phyloP scores from a whole-genome alignment of 305 asterid species.

The Fraxinus sp. region DNA sequence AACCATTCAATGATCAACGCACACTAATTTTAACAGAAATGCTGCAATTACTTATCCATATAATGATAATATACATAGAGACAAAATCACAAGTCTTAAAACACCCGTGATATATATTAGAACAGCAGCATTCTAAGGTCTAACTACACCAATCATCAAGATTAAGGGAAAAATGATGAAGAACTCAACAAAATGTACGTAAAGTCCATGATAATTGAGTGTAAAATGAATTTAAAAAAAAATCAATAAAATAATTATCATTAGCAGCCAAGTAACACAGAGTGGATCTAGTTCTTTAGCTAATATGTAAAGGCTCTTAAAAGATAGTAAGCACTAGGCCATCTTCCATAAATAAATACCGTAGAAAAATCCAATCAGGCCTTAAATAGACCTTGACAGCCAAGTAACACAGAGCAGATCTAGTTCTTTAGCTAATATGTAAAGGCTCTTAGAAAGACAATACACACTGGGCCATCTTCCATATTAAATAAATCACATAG shows the following conservation, averaged over 20 bases:
- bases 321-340: background rate
- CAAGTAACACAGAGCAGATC: background rate
- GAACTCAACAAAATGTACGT: background rate
- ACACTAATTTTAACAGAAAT: background rate
- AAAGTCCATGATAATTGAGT: background rate
- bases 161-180: background rate
- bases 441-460: background rate
- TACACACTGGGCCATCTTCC: background rate
- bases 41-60: background rate
- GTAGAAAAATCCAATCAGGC: background rate
- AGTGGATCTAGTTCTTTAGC: background rate
- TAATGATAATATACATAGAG: background rate
- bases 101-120: background rate
- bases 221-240: background rate
- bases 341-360: background rate
- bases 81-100: constrained; percentile 1
- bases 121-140: constrained; percentile 10
- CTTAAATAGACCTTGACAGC: background rate
- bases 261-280: background rate
- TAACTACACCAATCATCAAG: constrained; percentile 5
- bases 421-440: background rate
- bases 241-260: background rate
- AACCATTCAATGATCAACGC: background rate
- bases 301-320: background rate
- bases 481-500: background rate